Conservation (phyloP, 2,329 filamentous ascomycete genomes). For the Fusarium haematococcum region DNA sequence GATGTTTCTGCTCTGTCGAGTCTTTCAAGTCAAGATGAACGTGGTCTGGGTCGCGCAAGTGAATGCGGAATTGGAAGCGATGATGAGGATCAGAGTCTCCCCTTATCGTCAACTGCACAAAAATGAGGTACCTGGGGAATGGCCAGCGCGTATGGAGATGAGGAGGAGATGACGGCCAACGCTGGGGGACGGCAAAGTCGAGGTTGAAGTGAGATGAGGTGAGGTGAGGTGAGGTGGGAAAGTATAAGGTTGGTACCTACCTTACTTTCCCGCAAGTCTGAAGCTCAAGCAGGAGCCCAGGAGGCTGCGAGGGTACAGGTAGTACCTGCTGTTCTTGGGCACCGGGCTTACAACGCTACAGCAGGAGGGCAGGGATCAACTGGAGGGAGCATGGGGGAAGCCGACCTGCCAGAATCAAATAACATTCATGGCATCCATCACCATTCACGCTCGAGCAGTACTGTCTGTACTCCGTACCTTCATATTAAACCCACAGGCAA, state of each 20-base stretch:
- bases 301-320: background rate
- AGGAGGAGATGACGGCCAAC: constrained; percentile 7
- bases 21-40: constrained; percentile 17
- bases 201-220: constrained; percentile 7
- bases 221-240: constrained; percentile 10
- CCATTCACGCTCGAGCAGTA: background rate
- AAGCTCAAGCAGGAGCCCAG: background rate
- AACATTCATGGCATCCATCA: background rate
- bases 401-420: constrained; percentile 22
- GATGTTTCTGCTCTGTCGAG: constrained; percentile 4
- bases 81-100: constrained; percentile 16
- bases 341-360: background rate
- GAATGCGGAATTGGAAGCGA: constrained; percentile 10
- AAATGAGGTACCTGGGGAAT: constrained; percentile 7
- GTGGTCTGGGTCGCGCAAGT: constrained; percentile 17
- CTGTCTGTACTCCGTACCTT: background rate
- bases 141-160: background rate
- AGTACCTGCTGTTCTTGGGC: constrained; percentile 6
- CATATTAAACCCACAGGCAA: background rate
- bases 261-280: background rate
- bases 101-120: background rate
- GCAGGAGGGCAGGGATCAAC: constrained; percentile 19
- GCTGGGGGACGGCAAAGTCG: background rate
- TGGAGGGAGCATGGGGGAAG: constrained; percentile 18
- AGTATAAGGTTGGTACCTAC: constrained; percentile 27